phyloP scores from a whole-genome alignment of 495 filamentous ascomycete species.

The Penicillium paradoxum region DNA sequence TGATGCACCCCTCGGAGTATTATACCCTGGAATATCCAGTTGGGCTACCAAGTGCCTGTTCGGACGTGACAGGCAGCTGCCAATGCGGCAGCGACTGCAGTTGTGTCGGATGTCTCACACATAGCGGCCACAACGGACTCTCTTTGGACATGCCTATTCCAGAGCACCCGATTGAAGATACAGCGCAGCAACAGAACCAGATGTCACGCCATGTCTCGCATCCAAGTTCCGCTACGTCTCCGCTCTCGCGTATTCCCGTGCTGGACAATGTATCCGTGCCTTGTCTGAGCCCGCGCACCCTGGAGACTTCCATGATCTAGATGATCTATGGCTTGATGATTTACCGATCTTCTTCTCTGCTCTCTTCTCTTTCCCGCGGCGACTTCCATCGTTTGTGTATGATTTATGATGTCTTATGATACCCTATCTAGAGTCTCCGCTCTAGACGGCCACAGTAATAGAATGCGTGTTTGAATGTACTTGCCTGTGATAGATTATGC shows the following conservation, averaged over 20 bases:
- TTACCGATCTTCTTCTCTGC: background rate
- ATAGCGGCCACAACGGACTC: constrained; percentile 43
- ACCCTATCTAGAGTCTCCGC: constrained; percentile 24
- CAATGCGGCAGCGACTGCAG: constrained; percentile 46
- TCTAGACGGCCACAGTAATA: constrained; percentile 10
- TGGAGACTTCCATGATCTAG: constrained; percentile 26
- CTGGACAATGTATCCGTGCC: constrained; percentile 18
- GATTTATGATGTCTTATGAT: constrained; percentile 29
- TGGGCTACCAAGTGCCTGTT: constrained; percentile 35
- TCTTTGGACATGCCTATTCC: constrained; percentile 16
- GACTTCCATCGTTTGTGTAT: constrained; percentile 5
- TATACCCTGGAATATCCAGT: constrained; percentile 45
- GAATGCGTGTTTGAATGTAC: constrained; percentile 4
- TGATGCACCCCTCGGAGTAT: constrained; percentile 44
- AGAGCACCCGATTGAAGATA: background rate
- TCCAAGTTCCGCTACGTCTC: constrained; percentile 2
- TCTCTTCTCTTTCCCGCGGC: background rate
- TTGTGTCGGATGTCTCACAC: constrained; percentile 49
- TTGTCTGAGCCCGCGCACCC: constrained; percentile 17
- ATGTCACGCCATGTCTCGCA: background rate
- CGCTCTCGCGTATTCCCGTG: constrained; percentile 12
- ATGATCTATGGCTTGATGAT: background rate
- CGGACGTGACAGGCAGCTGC: constrained; percentile 43
- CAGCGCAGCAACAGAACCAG: constrained; percentile 5
- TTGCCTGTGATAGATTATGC: background rate